Evolutionary conservation across 148 eudicot genomes (phyloP).

Genomic region (Salicornia ramosissima): DNA sequence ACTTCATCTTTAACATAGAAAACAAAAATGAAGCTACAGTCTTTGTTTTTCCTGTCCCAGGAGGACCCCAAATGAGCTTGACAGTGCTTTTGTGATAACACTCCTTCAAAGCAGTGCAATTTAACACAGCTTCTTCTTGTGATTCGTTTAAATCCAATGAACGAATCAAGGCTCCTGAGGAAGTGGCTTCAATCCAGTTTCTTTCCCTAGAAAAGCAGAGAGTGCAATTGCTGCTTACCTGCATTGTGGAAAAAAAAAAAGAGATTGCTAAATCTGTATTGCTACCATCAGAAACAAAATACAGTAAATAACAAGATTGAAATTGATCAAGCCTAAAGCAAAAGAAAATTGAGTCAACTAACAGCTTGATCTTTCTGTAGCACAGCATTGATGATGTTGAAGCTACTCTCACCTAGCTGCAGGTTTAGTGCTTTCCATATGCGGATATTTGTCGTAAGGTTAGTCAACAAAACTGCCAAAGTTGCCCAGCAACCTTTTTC

Average conservation of each 20-base stretch:
- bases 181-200: too few relatives aligned
- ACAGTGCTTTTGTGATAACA: not conserved
- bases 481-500: not conserved
- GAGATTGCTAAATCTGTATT: too few relatives aligned
- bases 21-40: constrained; percentile 41
- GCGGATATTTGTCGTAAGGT: constrained; percentile 15
- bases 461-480: constrained; percentile 9
- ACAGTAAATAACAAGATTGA: not conserved
- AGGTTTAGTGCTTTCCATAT: constrained; percentile 23
- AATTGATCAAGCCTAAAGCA: not conserved
- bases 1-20: constrained; percentile 23
- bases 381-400: constrained; percentile 7
- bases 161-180: too few relatives aligned
- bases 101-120: too few relatives aligned
- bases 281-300: not conserved
- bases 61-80: constrained; percentile 64
- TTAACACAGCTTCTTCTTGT: too few relatives aligned
- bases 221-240: too few relatives aligned
- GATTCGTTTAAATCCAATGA: too few relatives aligned
- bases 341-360: not conserved
- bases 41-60: constrained; percentile 63
- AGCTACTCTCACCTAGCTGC: constrained; percentile 17
- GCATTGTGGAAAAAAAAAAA: too few relatives aligned
- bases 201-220: too few relatives aligned
- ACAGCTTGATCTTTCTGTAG: constrained; percentile 4